Base-by-base conservation (phyloP, 1,139 yeast genomes). In the Geotrichum fermentans region DNA sequence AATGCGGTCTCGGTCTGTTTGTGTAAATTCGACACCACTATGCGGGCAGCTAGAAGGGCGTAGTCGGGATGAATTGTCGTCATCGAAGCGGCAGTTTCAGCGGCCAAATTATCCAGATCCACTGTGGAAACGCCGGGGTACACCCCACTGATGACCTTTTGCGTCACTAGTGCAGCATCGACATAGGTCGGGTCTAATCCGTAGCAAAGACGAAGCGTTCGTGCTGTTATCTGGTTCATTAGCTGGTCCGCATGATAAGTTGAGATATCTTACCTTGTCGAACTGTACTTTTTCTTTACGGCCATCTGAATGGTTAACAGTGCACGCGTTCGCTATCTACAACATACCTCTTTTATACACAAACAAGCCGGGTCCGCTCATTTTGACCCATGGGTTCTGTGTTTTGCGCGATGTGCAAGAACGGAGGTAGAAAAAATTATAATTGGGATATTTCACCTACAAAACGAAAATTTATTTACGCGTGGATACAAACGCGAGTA, bases 31-130 rank as follows among this genome's bases (percentile, higher is more conserved):
- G 87, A 77, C 43, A 86, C 80, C 30, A 90, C 88, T 47, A 89
- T 75, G 68, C 96, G 77, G 14, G 95, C 95, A 24, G 95, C 96
- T 58, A 89, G 73, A 22, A 77, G 74, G 28, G 95, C 88, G 61
- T 86, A 86, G 67, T 88, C 96, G 10, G 96, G 96, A 65, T 89
- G 96, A 49, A 81, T 76, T 13, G 96, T 87, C 49, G 95, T 82
- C 88, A 87, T 80, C 57, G 83, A 80, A 24, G 95, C 96, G 45
- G 94, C 85, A 28, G 92, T 83, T 67, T 89, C 96, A 17, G 95
- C 90, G 39, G 90, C 85, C 18, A 89, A 75, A 63, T 83, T 82
- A 56, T 81, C 83, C 55, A 86, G 71, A 61, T 85, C 94, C 55
- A 78, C 75, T 43, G 94, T 84, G 58, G 88, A 83, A 47, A 87